Evolutionary conservation across 2,329 filamentous ascomycete species (phyloP), one percentile per base, ranked within the genome.

Genomic region (Fusarium sp.): DNA sequence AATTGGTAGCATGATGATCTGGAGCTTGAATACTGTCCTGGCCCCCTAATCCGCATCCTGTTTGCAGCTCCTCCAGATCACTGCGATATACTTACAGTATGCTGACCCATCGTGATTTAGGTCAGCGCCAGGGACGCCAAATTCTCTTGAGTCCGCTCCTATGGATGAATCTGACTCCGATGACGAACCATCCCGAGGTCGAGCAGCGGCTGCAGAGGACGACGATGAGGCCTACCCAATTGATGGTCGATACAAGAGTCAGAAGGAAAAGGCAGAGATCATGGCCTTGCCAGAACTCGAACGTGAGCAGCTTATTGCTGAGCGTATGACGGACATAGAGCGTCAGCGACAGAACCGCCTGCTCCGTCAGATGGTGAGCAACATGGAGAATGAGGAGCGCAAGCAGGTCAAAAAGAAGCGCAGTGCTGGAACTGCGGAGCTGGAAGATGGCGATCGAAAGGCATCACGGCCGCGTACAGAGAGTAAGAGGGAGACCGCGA

Each of bases 201-300:
- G 84, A 79, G 72, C 79, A 76, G 77, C 82, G 83, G 73, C 83
- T 30, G 85, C 85, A 47, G 87, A 87, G 54, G 88, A 90, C 56
- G 88, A 91, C 64, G 88, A 89, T 61, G 89, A 92, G 79, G 86
- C 92, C 63, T 96, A 97, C 80, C 95, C 96, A 0, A 89, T 98
- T 72, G 96, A 99, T 74, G 95, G 96, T 77, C 91, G 96, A 79
- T 96, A 94, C 81, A 89, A 90, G 77, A 93, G 90, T 75, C 87
- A 90, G 50, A 87, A 90, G 44, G 94, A 96, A 80, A 95, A 94
- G 82, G 88, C 88, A 13, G 87, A 93, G 58, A 96, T 99, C 71
- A 91, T 96, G 88, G 89, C 87, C 64, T 91, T 98, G 89, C 92
- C 95, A 36, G 95, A 98, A 84, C 92, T 98, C 58, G 92, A 97